Percentiles rank a stretch among this genome's conserved stretches.
phyloP scores from a whole-genome alignment of 2,329 filamentous ascomycete genomes.

The Juglanconis oblonga region DNA sequence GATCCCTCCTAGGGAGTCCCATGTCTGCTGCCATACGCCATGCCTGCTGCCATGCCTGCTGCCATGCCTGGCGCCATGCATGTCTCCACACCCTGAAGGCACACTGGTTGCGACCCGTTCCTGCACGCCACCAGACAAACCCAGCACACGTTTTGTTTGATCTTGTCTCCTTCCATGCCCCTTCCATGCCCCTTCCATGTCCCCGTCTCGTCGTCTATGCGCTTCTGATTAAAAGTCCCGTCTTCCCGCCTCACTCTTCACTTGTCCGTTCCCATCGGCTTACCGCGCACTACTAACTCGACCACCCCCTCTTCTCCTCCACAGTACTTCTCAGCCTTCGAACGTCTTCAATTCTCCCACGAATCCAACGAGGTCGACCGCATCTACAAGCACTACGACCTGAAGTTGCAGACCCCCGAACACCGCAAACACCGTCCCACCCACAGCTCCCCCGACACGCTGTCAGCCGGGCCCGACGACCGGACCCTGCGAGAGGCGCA shows the following conservation, averaged over 20 bases:
- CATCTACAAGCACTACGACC: slow-evolving; percentile 35
- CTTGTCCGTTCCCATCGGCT: slow-evolving; percentile 3
- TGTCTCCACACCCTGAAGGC: too few relatives aligned
- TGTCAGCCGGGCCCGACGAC: slow-evolving; percentile 27
- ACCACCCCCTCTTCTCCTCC: slow-evolving; percentile 16
- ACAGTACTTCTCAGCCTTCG: slow-evolving; percentile 71
- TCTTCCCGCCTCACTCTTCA: neutral
- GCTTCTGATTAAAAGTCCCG: too few relatives aligned
- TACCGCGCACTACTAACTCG: neutral
- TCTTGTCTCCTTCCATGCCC: too few relatives aligned
- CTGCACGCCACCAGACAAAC: too few relatives aligned
- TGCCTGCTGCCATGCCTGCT: too few relatives aligned
- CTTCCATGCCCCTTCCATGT: too few relatives aligned
- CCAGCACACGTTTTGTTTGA: too few relatives aligned
- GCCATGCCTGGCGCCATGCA: too few relatives aligned
- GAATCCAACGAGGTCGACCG: slow-evolving; percentile 31
- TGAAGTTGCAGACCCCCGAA: slow-evolving; percentile 27
- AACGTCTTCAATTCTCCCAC: slow-evolving; percentile 65
- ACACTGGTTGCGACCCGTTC: too few relatives aligned
- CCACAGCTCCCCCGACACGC: slow-evolving; percentile 29
- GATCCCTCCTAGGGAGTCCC: too few relatives aligned
- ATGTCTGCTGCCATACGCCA: too few relatives aligned
- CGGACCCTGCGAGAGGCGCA: slow-evolving; percentile 31
- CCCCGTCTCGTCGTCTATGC: too few relatives aligned
- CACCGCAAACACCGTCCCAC: slow-evolving; percentile 28